These are phyloP conservation scores for Talaromyces trachyspermus DNA, from an alignment of 495 filamentous ascomycete genomes.

Conservation along the genomic window DNA sequence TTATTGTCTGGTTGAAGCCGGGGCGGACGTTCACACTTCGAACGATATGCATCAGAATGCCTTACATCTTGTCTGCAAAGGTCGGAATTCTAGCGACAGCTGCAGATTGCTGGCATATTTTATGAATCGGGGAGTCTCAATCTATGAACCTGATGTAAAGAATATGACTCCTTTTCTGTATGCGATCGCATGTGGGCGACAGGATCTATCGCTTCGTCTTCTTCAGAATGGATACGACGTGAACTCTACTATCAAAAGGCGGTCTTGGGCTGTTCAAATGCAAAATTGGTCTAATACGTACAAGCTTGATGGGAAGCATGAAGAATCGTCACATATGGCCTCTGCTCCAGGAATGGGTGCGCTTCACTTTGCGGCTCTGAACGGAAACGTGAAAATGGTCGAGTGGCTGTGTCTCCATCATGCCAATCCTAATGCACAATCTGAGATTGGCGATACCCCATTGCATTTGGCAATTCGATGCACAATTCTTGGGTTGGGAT, in stretches of 20 bases:
- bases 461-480: conserved; percentile 6
- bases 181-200: not conserved
- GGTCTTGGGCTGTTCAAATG: not conserved
- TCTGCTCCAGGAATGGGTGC: not conserved
- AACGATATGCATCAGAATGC: conserved; percentile 3
- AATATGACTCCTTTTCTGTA: conserved; percentile 6
- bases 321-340: not conserved
- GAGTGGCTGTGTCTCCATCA: not conserved
- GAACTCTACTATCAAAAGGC: not conserved
- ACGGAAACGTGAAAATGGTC: not conserved
- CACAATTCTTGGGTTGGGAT: not conserved
- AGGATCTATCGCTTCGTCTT: not conserved
- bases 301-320: not conserved
- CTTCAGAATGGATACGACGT: conserved; percentile 1
- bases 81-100: not conserved
- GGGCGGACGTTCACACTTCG: not conserved
- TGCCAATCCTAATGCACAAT: conserved; percentile 3
- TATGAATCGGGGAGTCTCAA: not conserved
- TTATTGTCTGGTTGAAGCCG: not conserved
- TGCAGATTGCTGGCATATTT: conserved; percentile 1
- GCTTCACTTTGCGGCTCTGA: conserved; percentile 6
- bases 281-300: not conserved
- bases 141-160: not conserved
- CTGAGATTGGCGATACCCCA: not conserved
- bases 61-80: conserved; percentile 5